Conservation (phyloP, 495 filamentous ascomycete genomes). For the Endocarpon pusillum region DNA sequence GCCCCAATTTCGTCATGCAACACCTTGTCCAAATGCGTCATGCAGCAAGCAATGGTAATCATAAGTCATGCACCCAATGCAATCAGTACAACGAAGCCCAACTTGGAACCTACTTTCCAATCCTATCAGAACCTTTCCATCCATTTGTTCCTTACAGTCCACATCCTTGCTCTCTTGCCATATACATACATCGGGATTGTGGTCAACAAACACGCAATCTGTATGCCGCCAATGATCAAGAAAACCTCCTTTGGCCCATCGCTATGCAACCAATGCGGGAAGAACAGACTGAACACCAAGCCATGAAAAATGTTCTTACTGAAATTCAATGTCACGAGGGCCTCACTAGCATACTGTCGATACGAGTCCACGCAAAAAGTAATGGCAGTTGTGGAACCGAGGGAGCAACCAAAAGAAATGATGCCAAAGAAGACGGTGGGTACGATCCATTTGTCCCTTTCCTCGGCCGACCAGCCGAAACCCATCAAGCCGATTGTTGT, state of each 20-base stretch:
- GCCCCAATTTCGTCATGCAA: no score
- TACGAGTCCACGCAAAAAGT: slow-evolving; percentile 92
- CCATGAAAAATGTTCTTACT: slow-evolving; percentile 89
- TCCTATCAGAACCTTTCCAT: slow-evolving; percentile 64
- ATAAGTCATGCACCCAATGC: no score
- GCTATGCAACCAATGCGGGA: slow-evolving; percentile 63
- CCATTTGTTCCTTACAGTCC: slow-evolving; percentile 75
- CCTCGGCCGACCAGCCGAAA: slow-evolving; percentile 75
- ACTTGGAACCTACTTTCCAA: no score
- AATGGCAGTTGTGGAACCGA: slow-evolving; percentile 86
- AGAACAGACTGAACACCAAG: slow-evolving; percentile 78
- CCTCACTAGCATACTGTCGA: slow-evolving; percentile 85
- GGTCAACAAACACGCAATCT: slow-evolving; percentile 53
- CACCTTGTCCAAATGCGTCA: no score
- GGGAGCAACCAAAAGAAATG: slow-evolving; percentile 82
- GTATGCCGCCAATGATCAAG: slow-evolving; percentile 70
- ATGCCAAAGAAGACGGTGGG: slow-evolving; percentile 86
- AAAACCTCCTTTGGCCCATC: slow-evolving; percentile 68
- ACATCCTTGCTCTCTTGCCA: slow-evolving; percentile 89
- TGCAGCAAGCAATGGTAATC: no score
- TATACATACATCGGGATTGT: slow-evolving; percentile 94
- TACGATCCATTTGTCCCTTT: slow-evolving; percentile 69
- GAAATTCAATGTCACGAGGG: slow-evolving; percentile 87
- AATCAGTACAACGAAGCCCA: no score
- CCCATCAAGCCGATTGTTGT: slow-evolving; percentile 83